These are phyloP conservation scores for Penicillium canescens DNA, from an alignment of 495 filamentous ascomycete species.

Conservation along the genomic window DNA sequence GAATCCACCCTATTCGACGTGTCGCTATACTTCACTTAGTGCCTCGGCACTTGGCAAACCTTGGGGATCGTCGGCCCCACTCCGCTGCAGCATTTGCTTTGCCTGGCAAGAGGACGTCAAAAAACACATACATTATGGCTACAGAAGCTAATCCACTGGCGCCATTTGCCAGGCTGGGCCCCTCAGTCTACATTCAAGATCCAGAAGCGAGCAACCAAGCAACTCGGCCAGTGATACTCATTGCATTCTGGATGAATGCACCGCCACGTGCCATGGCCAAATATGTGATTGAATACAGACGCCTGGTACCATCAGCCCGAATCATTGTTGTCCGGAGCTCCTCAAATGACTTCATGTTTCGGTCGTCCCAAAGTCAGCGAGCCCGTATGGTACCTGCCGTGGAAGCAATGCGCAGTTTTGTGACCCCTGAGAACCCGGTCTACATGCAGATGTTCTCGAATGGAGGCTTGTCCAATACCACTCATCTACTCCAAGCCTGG, in stretches of 20 bases:
- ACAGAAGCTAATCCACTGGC: slow-evolving; percentile 11
- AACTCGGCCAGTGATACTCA: slow-evolving; percentile 27
- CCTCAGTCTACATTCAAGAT: slow-evolving; percentile 38
- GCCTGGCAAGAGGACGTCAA: background rate
- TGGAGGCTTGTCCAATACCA: slow-evolving; percentile 35
- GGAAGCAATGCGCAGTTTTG: slow-evolving; percentile 27
- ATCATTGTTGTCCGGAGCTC: slow-evolving; percentile 41
- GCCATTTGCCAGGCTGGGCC: slow-evolving; percentile 29
- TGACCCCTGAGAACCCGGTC: slow-evolving; percentile 25
- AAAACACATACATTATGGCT: slow-evolving; percentile 10
- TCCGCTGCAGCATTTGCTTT: background rate
- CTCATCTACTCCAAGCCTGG: slow-evolving; percentile 36
- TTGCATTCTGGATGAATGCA: slow-evolving; percentile 50
- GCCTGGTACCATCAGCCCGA: slow-evolving; percentile 35
- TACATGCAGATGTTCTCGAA: slow-evolving; percentile 49
- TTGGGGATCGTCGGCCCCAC: background rate
- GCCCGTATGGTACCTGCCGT: slow-evolving; percentile 40
- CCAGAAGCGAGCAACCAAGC: slow-evolving; percentile 12
- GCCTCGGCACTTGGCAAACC: slow-evolving; percentile 6
- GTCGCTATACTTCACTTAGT: background rate
- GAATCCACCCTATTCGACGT: background rate
- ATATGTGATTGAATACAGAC: slow-evolving; percentile 39
- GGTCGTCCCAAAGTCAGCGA: slow-evolving; percentile 22
- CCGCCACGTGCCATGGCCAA: slow-evolving; percentile 37
- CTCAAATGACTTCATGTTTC: slow-evolving; percentile 38